phyloP scores from a whole-genome alignment of 2,329 filamentous ascomycete genomes.

The Nakataea oryzae region DNA sequence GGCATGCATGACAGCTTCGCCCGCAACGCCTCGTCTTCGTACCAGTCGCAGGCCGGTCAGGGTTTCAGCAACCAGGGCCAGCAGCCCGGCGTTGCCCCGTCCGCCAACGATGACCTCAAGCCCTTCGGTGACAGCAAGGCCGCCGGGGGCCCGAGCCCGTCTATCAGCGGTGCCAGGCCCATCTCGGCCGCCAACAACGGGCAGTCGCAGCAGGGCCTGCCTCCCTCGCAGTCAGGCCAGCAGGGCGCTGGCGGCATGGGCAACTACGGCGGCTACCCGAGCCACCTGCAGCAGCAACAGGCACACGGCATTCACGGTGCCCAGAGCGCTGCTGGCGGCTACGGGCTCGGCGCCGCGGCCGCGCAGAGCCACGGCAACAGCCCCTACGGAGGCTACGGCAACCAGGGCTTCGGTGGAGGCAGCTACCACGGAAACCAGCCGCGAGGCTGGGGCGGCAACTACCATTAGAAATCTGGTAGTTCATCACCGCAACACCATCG shows the following conservation, averaged over 20 bases:
- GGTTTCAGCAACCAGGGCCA: slow-evolving; percentile 38
- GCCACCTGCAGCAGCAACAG: slow-evolving; percentile 32
- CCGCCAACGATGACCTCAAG: slow-evolving; percentile 44
- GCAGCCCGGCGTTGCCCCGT: slow-evolving; percentile 31
- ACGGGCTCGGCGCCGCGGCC: slow-evolving; percentile 38
- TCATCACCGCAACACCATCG: background rate
- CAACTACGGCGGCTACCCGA: slow-evolving; percentile 44
- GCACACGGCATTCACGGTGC: slow-evolving; percentile 32
- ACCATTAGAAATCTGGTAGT: slow-evolving; percentile 20
- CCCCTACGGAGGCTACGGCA: slow-evolving; percentile 39
- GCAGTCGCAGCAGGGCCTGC: slow-evolving; percentile 41
- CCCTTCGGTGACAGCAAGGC: slow-evolving; percentile 47
- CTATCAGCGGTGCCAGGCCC: slow-evolving; percentile 43
- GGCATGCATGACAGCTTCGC: slow-evolving; percentile 45
- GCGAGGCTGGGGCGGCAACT: slow-evolving; percentile 51
- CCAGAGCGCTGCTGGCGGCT: slow-evolving; percentile 31
- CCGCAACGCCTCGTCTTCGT: slow-evolving; percentile 36
- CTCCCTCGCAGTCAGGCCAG: slow-evolving; percentile 42
- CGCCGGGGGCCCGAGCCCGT: slow-evolving; percentile 43
- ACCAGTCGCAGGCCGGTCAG: slow-evolving; percentile 44
- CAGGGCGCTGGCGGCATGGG: slow-evolving; percentile 34
- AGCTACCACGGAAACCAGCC: slow-evolving; percentile 38
- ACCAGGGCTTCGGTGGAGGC: slow-evolving; percentile 34
- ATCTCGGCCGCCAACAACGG: slow-evolving; percentile 46
- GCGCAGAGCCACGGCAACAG: slow-evolving; percentile 42